phyloP scores from a whole-genome alignment of 345 rosid genomes.

The Hypericum androsaemum region DNA sequence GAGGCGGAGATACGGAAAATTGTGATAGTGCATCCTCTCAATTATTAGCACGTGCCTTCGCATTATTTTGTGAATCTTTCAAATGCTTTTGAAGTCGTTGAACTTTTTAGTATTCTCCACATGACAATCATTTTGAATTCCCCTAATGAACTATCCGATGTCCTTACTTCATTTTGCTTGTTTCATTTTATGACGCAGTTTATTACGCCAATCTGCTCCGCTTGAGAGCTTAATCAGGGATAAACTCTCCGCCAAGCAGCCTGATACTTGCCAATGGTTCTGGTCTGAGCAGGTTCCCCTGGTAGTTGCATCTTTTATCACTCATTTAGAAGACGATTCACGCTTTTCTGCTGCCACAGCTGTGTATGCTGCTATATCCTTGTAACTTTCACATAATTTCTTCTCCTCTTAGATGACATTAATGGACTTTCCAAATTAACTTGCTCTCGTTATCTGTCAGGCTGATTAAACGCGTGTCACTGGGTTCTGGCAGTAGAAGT shows the following conservation, averaged over 20 bases:
- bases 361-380: slow-evolving; percentile 30
- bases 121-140: no score
- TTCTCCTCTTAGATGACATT: no score
- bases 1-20: no score
- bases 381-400: not conserved
- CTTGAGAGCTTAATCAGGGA: slow-evolving; percentile 78
- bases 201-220: slow-evolving; percentile 64
- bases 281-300: slow-evolving; percentile 70
- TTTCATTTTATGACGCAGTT: slow-evolving; percentile 37
- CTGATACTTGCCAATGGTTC: slow-evolving; percentile 70
- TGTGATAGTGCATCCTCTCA: no score
- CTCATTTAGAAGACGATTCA: slow-evolving; percentile 54
- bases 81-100: no score
- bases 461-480: slow-evolving; percentile 35
- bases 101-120: no score
- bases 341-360: slow-evolving; percentile 49
- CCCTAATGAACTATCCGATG: no score
- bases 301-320: slow-evolving; percentile 49
- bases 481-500: slow-evolving; percentile 39
- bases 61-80: no score
- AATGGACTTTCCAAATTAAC: slow-evolving; percentile 2
- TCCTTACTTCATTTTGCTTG: no score
- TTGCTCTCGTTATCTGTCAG: slow-evolving; percentile 30
- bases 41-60: no score
- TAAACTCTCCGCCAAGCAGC: slow-evolving; percentile 63